phyloP scores from a whole-genome alignment of 257 asterid genomes.

The Anisodus acutangulus region DNA sequence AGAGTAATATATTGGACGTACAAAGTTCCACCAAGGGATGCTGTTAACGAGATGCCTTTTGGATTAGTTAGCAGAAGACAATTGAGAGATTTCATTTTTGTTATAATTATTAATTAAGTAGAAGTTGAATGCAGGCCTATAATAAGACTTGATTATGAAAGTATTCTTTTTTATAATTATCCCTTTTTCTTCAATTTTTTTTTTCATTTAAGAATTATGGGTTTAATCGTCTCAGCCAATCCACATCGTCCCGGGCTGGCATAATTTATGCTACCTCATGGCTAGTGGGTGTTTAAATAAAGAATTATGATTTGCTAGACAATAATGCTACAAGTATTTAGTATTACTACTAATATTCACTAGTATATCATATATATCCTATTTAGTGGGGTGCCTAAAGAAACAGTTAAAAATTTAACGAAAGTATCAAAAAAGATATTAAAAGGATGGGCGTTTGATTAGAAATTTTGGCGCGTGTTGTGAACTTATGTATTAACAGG shows the following conservation, averaged over 20 bases:
- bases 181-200: neutral
- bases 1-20: too few species aligned
- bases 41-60: neutral
- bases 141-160: neutral
- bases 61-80: neutral
- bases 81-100: neutral
- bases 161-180: neutral
- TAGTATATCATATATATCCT: neutral
- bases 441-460: conserved; percentile 16
- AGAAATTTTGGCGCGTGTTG: neutral
- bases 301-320: neutral
- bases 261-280: conserved; percentile 15
- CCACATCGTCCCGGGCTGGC: conserved; percentile 17
- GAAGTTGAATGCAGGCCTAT: conserved; percentile 10
- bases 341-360: neutral
- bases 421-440: neutral
- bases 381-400: neutral
- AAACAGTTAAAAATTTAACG: neutral
- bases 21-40: neutral
- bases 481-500: too few species aligned
- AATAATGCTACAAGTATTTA: neutral
- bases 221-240: neutral
- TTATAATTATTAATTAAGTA: neutral
- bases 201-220: neutral
- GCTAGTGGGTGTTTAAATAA: conserved; percentile 21